phyloP scores from a whole-genome alignment of 2,329 filamentous ascomycete genomes.

The Phaeosphaeria sp. region DNA sequence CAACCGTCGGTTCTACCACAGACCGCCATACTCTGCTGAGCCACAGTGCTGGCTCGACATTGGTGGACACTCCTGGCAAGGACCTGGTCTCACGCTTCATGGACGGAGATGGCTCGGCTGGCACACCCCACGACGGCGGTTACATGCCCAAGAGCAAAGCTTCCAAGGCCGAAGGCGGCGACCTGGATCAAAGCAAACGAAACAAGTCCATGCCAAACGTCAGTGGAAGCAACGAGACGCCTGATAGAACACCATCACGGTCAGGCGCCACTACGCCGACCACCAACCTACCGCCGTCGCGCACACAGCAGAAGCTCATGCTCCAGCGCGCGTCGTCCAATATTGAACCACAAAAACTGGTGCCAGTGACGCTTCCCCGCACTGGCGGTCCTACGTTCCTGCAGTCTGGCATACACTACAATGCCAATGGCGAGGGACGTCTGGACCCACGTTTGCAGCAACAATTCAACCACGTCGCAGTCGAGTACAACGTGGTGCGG shows the following conservation, averaged over 20 bases:
- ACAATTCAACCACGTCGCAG: conserved; percentile 71
- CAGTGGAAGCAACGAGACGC: conserved; percentile 31
- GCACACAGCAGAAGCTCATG: conserved; percentile 78
- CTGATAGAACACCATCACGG: conserved; percentile 34
- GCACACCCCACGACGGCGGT: conserved; percentile 48
- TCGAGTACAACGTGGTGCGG: conserved; percentile 77
- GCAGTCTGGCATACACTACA: conserved; percentile 45
- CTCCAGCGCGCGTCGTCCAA: conserved; percentile 75
- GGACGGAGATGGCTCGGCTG: conserved; percentile 49
- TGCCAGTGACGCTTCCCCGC: conserved; percentile 48
- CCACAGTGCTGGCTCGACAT: conserved; percentile 47
- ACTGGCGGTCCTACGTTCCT: conserved; percentile 43
- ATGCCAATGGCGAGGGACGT: conserved; percentile 45
- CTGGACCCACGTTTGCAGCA: conserved; percentile 69
- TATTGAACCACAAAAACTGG: conserved; percentile 66
- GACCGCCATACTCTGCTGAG: conserved; percentile 44
- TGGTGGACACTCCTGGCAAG: conserved; percentile 49
- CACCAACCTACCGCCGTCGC: conserved; percentile 57
- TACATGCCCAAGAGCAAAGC: conserved; percentile 42
- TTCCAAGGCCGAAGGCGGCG: conserved; percentile 21
- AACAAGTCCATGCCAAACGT: conserved; percentile 50
- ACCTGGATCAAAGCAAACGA: conserved; percentile 41
- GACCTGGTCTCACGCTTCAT: conserved; percentile 56
- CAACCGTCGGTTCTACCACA: conserved; percentile 55
- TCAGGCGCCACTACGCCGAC: conserved; percentile 50